A percentile compares a stretch with the other conserved stretches of the same genome.
phyloP scores from a whole-genome alignment of 2,329 filamentous ascomycete species.

The Fusarium keratoplasticum region DNA sequence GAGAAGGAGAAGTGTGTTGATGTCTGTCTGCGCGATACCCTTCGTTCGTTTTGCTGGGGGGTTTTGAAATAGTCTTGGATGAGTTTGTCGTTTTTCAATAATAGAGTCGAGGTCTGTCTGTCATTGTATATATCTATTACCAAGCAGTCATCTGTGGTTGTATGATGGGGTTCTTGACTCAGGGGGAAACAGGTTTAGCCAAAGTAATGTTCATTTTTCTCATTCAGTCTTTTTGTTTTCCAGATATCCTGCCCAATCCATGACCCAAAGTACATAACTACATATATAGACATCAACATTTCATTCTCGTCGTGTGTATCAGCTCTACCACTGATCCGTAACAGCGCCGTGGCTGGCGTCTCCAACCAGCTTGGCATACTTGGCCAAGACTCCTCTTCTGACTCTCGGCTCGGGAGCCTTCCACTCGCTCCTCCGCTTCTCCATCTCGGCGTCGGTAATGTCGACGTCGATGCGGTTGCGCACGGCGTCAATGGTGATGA shows the following conservation, averaged over 20 bases:
- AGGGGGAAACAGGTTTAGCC: not conserved
- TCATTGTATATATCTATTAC: slow-evolving; percentile 24
- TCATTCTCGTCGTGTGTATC: not conserved
- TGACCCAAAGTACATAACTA: not conserved
- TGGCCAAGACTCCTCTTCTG: slow-evolving; percentile 85
- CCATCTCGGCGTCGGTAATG: slow-evolving; percentile 77
- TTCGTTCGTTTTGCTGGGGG: slow-evolving; percentile 42
- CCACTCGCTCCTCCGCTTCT: slow-evolving; percentile 73
- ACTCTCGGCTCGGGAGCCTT: slow-evolving; percentile 77
- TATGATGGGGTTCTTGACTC: not conserved
- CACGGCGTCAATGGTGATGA: slow-evolving; percentile 87
- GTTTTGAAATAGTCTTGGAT: slow-evolving; percentile 22
- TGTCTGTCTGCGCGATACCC: slow-evolving; percentile 44
- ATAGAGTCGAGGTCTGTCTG: slow-evolving; percentile 32
- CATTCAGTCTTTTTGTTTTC: slow-evolving; percentile 5
- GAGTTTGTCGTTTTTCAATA: slow-evolving; percentile 28
- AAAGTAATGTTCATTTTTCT: slow-evolving; percentile 4
- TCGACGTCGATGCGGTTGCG: slow-evolving; percentile 78
- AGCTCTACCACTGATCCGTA: slow-evolving; percentile 69
- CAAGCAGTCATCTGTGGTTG: not conserved
- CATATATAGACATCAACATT: not conserved
- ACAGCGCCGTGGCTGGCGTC: slow-evolving; percentile 93
- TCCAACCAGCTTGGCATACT: slow-evolving; percentile 88
- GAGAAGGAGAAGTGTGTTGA: slow-evolving; percentile 36
- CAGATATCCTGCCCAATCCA: not conserved